Evolutionary conservation across 1,139 yeast species (phyloP), one percentile per base, ranked within the genome.

Genomic region (Zygoascus meyerae): DNA sequence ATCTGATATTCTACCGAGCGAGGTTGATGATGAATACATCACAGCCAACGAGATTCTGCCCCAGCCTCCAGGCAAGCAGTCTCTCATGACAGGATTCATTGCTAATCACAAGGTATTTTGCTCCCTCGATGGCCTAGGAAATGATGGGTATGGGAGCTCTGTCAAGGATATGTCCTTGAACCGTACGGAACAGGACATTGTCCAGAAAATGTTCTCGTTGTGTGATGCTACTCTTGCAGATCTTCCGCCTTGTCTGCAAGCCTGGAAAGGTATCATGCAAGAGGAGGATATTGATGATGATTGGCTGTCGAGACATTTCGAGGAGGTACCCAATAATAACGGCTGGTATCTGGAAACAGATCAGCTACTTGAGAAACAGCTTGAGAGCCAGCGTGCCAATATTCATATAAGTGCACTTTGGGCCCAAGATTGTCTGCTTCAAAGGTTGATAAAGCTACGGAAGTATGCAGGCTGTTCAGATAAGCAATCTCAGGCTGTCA

Each of bases 321-420:
- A n/a, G 11, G 34, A 26, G n/a, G 33, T 14, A 9, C 6, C 40
- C 12, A 15, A 10, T 3, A 10, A 12, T 6, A 26, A 26, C 11
- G 14, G 14, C 26, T 28, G 34, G 39, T 18, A 18, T 21, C 9
- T 12, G n/a, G 26, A 28, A 10, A 14, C 34, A 6, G 37, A 14
- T 16, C 9, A 16, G n/a, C n/a, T 34, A 10, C 31, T 31, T 14
- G 14, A 17, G 5, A 29, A 15, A 17, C 48, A 45, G 39, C 38
- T 45, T 15, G 45, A 45, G 33, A 12, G 21, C 14, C 48, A 45
- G 28, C 35, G 45, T 4, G 48, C 48, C n/a, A 45, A 45, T 36
- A 14, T 45, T n/a, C 48, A 40, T 17, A 45, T 45, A n/a, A 45
- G 45, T 10, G 46, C 31, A 5, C 36, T 45, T 9, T 45, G 48